A percentile compares a stretch with the other conserved stretches of the same genome.
Conservation (phyloP, 495 filamentous ascomycete species). For the Xylaria intraflava region DNA sequence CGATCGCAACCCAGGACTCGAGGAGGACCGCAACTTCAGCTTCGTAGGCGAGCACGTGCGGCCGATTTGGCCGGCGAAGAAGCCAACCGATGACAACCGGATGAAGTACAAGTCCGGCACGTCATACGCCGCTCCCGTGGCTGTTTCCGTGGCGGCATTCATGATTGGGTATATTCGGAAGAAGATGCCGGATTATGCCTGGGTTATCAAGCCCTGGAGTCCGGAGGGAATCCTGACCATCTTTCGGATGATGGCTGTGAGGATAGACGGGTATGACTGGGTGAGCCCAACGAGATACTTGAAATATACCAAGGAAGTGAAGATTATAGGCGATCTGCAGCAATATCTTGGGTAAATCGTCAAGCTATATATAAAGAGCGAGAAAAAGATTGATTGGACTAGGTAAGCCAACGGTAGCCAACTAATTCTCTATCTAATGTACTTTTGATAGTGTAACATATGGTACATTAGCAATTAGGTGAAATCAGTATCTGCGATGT, state of each 20-base stretch:
- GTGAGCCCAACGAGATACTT: neutral
- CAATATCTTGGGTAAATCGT: neutral
- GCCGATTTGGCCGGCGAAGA: neutral
- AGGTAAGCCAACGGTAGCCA: too few relatives aligned
- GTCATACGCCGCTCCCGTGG: neutral
- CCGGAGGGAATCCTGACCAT: neutral
- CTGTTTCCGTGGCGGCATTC: neutral
- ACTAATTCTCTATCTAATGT: too few relatives aligned
- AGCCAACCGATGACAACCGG: neutral
- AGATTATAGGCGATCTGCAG: neutral
- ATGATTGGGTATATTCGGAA: neutral
- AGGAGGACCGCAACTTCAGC: neutral
- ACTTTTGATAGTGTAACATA: too few relatives aligned
- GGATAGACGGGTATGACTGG: neutral
- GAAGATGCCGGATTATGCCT: neutral
- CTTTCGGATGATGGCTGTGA: neutral
- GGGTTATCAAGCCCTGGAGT: neutral
- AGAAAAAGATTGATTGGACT: too few relatives aligned
- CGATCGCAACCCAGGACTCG: neutral
- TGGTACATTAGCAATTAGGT: too few relatives aligned
- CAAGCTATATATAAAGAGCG: too few relatives aligned
- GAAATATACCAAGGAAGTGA: neutral
- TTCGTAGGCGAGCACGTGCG: neutral
- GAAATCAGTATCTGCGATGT: too few relatives aligned
- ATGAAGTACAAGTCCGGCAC: neutral